Evolutionary conservation across 495 filamentous ascomycete genomes (phyloP), one percentile per base, ranked within the genome.

Genomic region (Penicillium paxilli): DNA sequence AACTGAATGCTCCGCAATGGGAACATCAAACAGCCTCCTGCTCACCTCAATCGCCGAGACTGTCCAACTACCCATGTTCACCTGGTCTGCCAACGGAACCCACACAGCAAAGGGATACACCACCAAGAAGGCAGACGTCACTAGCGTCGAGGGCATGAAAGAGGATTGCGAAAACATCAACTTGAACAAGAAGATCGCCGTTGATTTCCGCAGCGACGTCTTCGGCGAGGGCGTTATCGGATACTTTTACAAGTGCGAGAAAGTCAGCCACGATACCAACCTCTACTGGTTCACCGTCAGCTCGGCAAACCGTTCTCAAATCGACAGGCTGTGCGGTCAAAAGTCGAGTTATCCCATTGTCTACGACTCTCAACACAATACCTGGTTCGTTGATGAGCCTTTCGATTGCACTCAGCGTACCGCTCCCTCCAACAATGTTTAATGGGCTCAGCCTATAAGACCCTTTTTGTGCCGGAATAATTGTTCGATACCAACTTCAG

Each of bases 81-180:
- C 64, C n/a, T 66, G 60, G 61, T 64, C 64, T 8, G 64, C 64
- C 46, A 66, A 57, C 49, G 64, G 64, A 25, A 66, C 64, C 12
- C 64, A 66, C 52, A 58, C 52, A 0, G 64, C 64, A 5, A 66
- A 64, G 45, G 64, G 58, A 20, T 66, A 49, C 21, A 66, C 61
- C 26, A 57, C 47, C 21, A 41, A 64, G 23, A 26, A 57, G 14
- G 61, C 57, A n/a, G 32, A 57, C 5, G 48, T 44, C 0, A 45
- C 64, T 1, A 48, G 44, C 14, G 47, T 32, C 5, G 20, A 62
- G 32, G 64, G 64, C 16, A n/a, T 66, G 47, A 44, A 55, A 6
- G 55, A 59, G 26, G 64, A 66, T 44, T 66, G 64, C 45, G 64
- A 66, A 5, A 66, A 66, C 20, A 64, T 66, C 55, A 66, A 66